Evolutionary conservation across 108 stramenopile species (phyloP).

Genomic region (Poteriospumella lacustris): DNA sequence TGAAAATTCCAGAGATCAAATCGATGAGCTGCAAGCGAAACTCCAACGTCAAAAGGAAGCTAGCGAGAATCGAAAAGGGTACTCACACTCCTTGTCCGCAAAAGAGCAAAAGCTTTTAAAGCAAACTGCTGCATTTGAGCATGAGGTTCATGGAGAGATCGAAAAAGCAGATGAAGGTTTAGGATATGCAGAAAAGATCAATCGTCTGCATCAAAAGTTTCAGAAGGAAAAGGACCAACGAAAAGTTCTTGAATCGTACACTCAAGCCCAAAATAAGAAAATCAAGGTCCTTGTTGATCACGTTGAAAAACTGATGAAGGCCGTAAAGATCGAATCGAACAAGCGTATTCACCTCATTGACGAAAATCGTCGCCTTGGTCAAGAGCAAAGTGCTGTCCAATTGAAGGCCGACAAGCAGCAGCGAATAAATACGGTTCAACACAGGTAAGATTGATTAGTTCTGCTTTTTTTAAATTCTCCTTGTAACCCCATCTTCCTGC

Average conservation of each 20-base stretch:
- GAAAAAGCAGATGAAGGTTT: no score
- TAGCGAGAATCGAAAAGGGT: no score
- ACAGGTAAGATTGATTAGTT: neutral
- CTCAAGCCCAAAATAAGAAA: slow-evolving; percentile 35
- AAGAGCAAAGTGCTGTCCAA: neutral
- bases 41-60: no score
- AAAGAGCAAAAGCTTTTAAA: no score
- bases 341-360: neutral
- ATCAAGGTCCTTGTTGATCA: slow-evolving; percentile 62
- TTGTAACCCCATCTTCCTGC: neutral
- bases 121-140: no score
- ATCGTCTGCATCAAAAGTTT: neutral
- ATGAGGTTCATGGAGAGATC: no score
- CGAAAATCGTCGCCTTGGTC: neutral
- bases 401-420: neutral
- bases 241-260: neutral
- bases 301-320: slow-evolving; percentile 69
- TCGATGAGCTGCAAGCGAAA: no score
- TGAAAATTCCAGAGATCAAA: no score
- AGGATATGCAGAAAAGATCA: no score
- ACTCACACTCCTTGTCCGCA: no score
- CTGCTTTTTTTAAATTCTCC: neutral
- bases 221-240: neutral
- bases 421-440: neutral
- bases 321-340: slow-evolving; percentile 64